phyloP scores from a whole-genome alignment of 148 eudicot genomes.

The Selenicereus undatus region DNA sequence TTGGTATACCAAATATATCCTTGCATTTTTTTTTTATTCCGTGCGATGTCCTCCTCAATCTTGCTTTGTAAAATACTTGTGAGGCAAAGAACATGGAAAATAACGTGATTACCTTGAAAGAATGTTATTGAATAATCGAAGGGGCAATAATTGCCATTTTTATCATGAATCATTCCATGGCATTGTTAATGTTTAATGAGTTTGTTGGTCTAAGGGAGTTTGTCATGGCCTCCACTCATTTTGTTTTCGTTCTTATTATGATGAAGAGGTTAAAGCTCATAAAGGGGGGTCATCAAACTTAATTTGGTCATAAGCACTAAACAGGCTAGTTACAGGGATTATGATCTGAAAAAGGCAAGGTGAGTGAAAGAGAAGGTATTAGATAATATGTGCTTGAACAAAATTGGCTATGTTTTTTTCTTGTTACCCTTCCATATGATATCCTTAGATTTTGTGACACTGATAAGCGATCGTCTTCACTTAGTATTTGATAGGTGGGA shows the following conservation, averaged over 20 bases:
- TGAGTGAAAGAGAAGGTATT: constrained; percentile 1
- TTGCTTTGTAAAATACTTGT: too few species aligned
- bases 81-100: too few species aligned
- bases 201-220: not conserved
- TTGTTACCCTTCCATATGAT: not conserved
- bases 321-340: constrained; percentile 23
- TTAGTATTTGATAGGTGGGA: constrained; percentile 24
- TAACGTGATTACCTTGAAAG: too few species aligned
- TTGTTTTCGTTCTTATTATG: too few species aligned
- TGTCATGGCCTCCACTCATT: constrained; percentile 17
- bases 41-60: too few species aligned
- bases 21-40: too few species aligned
- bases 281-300: too few species aligned
- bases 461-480: constrained; percentile 14
- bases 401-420: constrained; percentile 1
- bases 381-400: not conserved
- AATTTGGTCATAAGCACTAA: constrained; percentile 16
- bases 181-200: constrained; percentile 16
- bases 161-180: constrained; percentile 19
- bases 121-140: constrained; percentile 15
- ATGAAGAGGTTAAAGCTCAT: constrained; percentile 23
- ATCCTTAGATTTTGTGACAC: constrained; percentile 16
- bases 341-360: constrained; percentile 12
- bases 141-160: not conserved
- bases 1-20: too few species aligned